Evolutionary conservation across 2,329 filamentous ascomycete genomes (phyloP).

Genomic region (Colletotrichum sp.): DNA sequence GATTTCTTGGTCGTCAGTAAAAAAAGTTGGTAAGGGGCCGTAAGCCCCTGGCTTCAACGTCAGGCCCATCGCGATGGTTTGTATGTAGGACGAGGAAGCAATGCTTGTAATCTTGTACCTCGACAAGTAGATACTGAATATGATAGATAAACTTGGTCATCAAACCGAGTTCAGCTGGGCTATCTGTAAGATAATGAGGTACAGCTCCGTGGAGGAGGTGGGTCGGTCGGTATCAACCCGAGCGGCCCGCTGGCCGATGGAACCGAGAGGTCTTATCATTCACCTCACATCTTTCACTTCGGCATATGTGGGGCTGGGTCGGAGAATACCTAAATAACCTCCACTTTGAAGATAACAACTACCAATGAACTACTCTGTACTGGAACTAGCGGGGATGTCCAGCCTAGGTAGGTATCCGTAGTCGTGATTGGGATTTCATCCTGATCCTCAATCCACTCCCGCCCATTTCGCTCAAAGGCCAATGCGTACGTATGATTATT

Average conservation of each 20-base stretch:
- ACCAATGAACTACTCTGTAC: background rate
- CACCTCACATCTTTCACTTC: background rate
- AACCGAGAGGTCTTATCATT: background rate
- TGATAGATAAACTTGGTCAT: background rate
- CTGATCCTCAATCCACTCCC: background rate
- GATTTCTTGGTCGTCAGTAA: background rate
- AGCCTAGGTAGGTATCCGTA: background rate
- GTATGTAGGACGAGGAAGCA: background rate
- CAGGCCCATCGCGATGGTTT: background rate
- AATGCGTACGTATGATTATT: background rate
- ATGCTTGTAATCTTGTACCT: background rate
- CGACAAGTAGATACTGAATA: background rate
- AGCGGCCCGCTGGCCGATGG: background rate
- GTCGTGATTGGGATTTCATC: background rate
- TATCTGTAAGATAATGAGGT: background rate
- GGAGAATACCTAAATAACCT: background rate
- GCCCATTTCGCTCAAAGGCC: background rate
- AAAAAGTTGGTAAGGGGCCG: background rate
- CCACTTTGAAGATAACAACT: background rate
- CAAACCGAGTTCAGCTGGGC: background rate
- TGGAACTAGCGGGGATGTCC: background rate
- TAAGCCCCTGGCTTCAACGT: background rate
- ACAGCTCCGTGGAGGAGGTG: background rate
- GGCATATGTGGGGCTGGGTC: background rate
- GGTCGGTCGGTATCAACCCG: background rate